Conservation (phyloP, 179 eudicot genomes). For the Sideroxylon spinosum region DNA sequence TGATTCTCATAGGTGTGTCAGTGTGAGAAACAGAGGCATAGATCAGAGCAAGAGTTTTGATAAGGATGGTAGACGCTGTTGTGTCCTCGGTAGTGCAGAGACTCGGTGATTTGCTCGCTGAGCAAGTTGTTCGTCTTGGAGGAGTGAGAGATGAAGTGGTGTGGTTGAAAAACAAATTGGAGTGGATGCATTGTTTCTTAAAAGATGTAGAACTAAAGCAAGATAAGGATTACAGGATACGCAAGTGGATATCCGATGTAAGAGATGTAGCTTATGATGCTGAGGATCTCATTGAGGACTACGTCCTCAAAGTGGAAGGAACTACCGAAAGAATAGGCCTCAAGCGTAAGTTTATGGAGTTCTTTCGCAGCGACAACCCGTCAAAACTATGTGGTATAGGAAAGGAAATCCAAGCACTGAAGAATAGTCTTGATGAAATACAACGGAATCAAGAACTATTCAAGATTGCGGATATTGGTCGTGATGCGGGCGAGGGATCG, state of each 20-base stretch:
- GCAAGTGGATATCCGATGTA: too few species aligned
- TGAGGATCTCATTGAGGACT: neutral
- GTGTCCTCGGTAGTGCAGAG: neutral
- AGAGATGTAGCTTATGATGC: too few species aligned
- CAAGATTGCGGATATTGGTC: neutral
- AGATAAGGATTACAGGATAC: neutral
- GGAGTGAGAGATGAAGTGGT: slow-evolving; percentile 5
- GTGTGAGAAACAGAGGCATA: too few species aligned
- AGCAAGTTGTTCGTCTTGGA: neutral
- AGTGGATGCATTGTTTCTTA: neutral
- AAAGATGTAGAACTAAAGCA: neutral
- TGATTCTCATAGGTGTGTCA: too few species aligned
- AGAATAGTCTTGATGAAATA: neutral
- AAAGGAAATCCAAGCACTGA: neutral
- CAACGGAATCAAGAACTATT: neutral
- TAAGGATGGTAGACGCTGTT: neutral
- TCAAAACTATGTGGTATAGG: neutral
- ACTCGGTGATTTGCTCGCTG: neutral
- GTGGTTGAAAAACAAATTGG: neutral
- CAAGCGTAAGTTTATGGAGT: neutral
- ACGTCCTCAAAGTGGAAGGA: neutral
- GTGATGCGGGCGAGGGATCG: neutral
- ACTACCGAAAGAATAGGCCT: neutral
- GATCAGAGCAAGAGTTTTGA: too few species aligned
- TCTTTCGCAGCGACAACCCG: neutral